Conservation (phyloP, 169 alveolate genomes). For the Plasmodium blacklocki region DNA sequence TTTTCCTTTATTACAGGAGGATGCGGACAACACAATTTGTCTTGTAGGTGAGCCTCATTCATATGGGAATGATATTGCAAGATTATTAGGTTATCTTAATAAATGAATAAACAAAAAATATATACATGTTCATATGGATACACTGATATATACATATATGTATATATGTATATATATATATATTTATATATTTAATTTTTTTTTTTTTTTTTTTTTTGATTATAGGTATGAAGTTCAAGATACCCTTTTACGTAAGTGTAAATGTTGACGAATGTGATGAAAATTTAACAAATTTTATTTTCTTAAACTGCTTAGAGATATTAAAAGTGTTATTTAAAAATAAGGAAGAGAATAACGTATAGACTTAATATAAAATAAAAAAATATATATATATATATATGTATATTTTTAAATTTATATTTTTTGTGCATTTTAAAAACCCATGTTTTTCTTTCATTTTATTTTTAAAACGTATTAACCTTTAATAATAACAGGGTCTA, state of each 20-base stretch:
- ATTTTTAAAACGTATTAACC: no score
- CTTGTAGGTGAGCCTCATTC: conserved; percentile 62
- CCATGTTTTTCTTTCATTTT: no score
- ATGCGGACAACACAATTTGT: conserved; percentile 68
- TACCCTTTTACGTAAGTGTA: conserved; percentile 71
- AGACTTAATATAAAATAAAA: background rate
- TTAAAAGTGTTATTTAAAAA: conserved; percentile 21
- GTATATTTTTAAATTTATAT: no score
- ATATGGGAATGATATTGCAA: conserved; percentile 65
- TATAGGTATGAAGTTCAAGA: conserved; percentile 52
- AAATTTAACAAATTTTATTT: conserved; percentile 42
- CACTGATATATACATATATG: background rate
- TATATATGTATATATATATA: background rate
- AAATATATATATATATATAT: background rate
- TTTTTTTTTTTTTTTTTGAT: background rate
- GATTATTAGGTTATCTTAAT: conserved; percentile 26
- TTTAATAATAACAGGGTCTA: no score
- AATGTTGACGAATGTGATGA: conserved; percentile 70
- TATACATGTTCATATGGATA: background rate
- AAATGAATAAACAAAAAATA: background rate
- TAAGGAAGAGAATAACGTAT: background rate
- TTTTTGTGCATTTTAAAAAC: no score
- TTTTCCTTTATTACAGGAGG: conserved; percentile 26
- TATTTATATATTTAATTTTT: background rate
- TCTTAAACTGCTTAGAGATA: conserved; percentile 50